Conservation (phyloP, 176 grass and related monocot species). For the Eleusine coracana region DNA sequence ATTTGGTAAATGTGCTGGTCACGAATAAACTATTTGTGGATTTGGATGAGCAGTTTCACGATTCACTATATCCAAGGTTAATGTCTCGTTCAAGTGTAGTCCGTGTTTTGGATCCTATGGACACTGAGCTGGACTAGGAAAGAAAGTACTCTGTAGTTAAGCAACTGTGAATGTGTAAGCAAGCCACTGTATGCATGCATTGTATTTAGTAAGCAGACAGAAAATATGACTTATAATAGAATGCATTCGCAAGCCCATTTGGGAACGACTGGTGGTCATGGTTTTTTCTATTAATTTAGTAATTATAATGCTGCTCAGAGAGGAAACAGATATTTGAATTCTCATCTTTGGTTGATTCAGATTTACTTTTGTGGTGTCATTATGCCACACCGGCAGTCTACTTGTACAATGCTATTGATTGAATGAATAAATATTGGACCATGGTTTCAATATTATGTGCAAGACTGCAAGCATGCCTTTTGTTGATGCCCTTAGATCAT, state of each 20-base stretch:
- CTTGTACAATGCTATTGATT: background rate
- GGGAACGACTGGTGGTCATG: background rate
- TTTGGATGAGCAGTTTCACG: background rate
- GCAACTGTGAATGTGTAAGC: background rate
- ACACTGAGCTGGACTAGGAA: background rate
- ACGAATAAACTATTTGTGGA: background rate
- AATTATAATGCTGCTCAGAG: conserved; percentile 7
- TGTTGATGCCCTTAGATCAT: background rate
- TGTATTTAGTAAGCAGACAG: background rate
- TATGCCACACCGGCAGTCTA: background rate
- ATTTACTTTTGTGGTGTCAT: background rate
- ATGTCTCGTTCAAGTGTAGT: background rate
- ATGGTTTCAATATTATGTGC: background rate
- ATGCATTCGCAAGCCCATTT: background rate
- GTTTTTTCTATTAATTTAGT: background rate
- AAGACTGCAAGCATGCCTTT: background rate
- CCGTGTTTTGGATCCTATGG: background rate
- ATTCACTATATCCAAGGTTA: background rate
- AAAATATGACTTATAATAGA: conserved; percentile 7
- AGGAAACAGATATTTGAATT: background rate
- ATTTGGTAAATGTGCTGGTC: background rate
- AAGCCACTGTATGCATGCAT: background rate
- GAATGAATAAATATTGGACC: background rate
- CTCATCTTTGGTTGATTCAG: background rate
- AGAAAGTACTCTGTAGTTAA: background rate